phyloP scores from a whole-genome alignment of 2,329 filamentous ascomycete genomes.

The Diaporthe sp. region DNA sequence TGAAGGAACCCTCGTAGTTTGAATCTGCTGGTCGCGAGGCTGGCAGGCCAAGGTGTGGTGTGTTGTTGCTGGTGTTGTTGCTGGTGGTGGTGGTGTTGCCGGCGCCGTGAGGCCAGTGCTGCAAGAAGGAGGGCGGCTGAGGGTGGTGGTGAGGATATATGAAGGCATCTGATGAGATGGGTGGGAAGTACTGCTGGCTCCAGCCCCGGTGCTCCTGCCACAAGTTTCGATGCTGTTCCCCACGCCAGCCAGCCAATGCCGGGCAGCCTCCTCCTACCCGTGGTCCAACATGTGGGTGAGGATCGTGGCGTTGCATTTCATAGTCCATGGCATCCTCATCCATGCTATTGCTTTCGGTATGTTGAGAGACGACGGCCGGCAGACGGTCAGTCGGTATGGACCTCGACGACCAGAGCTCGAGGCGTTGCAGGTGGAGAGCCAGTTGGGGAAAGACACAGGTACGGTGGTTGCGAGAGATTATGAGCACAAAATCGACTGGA shows the following conservation, averaged over 20 bases:
- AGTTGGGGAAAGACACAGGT: not conserved
- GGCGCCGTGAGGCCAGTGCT: slow-evolving; percentile 24
- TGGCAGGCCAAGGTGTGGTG: slow-evolving; percentile 18
- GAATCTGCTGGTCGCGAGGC: slow-evolving; percentile 26
- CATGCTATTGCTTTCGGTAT: slow-evolving; percentile 26
- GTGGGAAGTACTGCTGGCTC: slow-evolving; percentile 35
- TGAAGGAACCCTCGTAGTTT: slow-evolving; percentile 19
- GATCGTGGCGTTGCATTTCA: slow-evolving; percentile 47
- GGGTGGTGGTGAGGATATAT: slow-evolving; percentile 26
- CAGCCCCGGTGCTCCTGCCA: slow-evolving; percentile 32
- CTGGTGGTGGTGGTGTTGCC: not conserved
- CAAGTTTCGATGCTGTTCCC: slow-evolving; percentile 21
- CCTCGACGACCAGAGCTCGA: slow-evolving; percentile 2
- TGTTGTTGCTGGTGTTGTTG: not conserved
- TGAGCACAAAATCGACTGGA: too few species aligned
- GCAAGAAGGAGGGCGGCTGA: slow-evolving; percentile 5
- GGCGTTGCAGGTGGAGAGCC: not conserved
- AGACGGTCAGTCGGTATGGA: not conserved
- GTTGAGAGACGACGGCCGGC: not conserved
- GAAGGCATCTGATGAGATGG: slow-evolving; percentile 33
- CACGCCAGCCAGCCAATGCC: slow-evolving; percentile 38
- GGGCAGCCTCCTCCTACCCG: slow-evolving; percentile 34
- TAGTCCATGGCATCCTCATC: slow-evolving; percentile 53
- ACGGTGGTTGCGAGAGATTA: not conserved
- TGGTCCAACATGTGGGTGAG: slow-evolving; percentile 36